Percentiles rank a stretch among this genome's conserved stretches.
Evolutionary conservation across 805 yeast genomes (phyloP).

Genomic region (Yarrowia sp.): DNA sequence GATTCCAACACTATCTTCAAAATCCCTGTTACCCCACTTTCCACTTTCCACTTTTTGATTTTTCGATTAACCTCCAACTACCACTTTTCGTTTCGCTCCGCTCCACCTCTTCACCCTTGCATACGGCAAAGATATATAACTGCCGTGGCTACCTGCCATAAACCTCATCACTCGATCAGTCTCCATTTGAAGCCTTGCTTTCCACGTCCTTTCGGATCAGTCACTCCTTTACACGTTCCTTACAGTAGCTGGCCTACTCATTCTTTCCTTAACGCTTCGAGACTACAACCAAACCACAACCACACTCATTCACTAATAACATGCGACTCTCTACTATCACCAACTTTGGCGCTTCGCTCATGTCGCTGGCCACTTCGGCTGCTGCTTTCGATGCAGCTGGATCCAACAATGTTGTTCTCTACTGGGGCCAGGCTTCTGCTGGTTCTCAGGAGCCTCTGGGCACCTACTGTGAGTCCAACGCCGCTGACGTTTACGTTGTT

Average conservation of each 20-base stretch:
- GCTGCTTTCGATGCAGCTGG: constrained; percentile 37
- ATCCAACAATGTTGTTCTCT: constrained; percentile 62
- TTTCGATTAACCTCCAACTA: neutral
- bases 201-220: neutral
- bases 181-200: constrained; percentile 1
- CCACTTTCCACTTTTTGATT: neutral
- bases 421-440: constrained; percentile 83
- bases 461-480: constrained; percentile 63
- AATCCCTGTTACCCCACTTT: neutral
- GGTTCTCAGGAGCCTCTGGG: constrained; percentile 50
- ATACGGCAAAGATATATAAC: neutral
- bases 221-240: constrained; percentile 22
- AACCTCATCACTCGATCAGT: constrained; percentile 17
- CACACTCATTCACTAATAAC: neutral
- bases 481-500: constrained; percentile 60
- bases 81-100: neutral
- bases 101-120: constrained; percentile 16
- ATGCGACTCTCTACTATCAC: neutral
- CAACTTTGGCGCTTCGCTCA: neutral
- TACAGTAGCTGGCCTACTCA: constrained; percentile 22
- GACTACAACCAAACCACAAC: neutral
- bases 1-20: neutral
- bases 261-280: neutral
- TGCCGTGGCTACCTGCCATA: neutral
- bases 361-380: constrained; percentile 4